A percentile compares a stretch with the other conserved stretches of the same genome.
Evolutionary conservation across 495 filamentous ascomycete species (phyloP).

Genomic region (Podospora sp.): DNA sequence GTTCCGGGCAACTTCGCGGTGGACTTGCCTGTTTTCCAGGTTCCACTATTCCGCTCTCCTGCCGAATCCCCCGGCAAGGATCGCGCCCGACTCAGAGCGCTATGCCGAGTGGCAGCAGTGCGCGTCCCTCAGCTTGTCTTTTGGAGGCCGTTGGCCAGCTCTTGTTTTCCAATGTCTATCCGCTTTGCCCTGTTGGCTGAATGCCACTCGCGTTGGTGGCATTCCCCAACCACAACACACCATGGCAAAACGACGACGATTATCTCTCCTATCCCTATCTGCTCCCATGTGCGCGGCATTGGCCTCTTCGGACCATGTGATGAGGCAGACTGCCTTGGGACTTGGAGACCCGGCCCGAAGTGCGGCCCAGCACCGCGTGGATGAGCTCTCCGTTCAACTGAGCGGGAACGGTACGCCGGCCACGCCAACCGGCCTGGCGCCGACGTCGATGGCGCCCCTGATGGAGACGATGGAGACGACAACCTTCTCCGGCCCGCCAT

Average conservation of each 20-base stretch:
- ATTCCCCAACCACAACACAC: background rate
- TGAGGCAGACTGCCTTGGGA: background rate
- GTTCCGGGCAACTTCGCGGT: conserved; percentile 2
- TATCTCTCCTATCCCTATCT: conserved; percentile 6
- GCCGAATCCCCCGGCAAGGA: conserved; percentile 3
- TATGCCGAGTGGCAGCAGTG: conserved; percentile 5
- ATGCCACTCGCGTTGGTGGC: conserved; percentile 12
- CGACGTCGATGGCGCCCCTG: background rate
- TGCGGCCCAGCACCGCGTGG: conserved; percentile 2
- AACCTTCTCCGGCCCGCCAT: conserved; percentile 5
- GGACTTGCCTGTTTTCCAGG: background rate
- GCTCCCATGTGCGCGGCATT: background rate
- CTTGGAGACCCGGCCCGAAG: background rate
- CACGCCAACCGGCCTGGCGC: background rate
- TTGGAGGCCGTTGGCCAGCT: background rate
- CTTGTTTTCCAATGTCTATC: conserved; percentile 2
- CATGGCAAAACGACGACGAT: conserved; percentile 13
- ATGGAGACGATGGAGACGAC: background rate
- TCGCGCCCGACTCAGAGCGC: background rate
- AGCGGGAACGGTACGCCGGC: background rate
- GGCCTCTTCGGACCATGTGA: background rate
- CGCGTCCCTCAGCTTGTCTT: background rate
- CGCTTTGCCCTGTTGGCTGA: background rate
- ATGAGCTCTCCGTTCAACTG: background rate
- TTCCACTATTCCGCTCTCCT: background rate